Conservation (phyloP, 2,329 filamentous ascomycete species). For the Microcyclospora tardicrescens region DNA sequence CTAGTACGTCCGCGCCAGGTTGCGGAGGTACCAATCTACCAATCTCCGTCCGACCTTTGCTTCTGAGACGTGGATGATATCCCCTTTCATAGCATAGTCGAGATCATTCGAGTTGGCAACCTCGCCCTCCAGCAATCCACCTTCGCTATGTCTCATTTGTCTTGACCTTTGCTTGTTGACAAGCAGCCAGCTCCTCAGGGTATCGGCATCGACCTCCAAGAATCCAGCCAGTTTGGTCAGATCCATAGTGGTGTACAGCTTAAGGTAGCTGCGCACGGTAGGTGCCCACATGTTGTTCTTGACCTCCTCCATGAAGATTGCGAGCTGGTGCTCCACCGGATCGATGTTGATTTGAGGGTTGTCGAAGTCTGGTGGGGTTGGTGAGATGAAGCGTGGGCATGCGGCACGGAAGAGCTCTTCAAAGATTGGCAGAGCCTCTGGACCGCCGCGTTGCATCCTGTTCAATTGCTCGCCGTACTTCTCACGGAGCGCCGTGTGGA, state of each 20-base stretch:
- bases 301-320: conserved; percentile 99
- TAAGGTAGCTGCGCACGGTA: conserved; percentile 95
- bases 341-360: conserved; percentile 93
- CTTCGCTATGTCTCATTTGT: conserved; percentile 88
- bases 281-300: conserved; percentile 98
- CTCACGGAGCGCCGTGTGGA: conserved; percentile 93
- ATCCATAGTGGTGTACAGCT: conserved; percentile 99
- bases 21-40: conserved; percentile 98
- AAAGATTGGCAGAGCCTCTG: conserved; percentile 88
- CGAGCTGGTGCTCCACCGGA: conserved; percentile 90
- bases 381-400: conserved; percentile 99
- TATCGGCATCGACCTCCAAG: conserved; percentile 92
- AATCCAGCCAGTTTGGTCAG: conserved; percentile 95
- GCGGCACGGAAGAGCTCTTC: conserved; percentile 95
- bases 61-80: conserved; percentile 96
- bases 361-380: conserved; percentile 93
- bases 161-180: conserved; percentile 98
- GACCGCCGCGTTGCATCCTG: conserved; percentile 89
- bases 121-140: conserved; percentile 81
- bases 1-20: conserved; percentile 89
- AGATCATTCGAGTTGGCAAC: conserved; percentile 87
- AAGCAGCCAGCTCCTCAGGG: conserved; percentile 81
- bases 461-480: conserved; percentile 99
- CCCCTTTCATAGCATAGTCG: conserved; percentile 92
- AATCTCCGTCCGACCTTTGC: conserved; percentile 95